Conservation (phyloP, 1,284 basidiomycete species). For the Ganoderma resinaceum region DNA sequence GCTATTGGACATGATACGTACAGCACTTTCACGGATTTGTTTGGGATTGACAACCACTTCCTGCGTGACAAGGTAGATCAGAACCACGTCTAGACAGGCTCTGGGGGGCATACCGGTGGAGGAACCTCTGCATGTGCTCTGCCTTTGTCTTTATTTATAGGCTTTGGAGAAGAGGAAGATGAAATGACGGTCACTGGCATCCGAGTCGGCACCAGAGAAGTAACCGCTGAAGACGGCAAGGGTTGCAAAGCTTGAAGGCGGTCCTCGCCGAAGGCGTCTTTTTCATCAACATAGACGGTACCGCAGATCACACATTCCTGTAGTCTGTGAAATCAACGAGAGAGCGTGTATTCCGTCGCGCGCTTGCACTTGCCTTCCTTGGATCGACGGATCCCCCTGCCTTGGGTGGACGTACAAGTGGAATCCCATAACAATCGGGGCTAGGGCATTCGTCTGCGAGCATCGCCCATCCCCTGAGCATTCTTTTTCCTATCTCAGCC, state of each 20-base stretch:
- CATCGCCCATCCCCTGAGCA: conserved; percentile 87
- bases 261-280: conserved; percentile 57
- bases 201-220: conserved; percentile 4
- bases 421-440: conserved; percentile 70
- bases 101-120: conserved; percentile 4
- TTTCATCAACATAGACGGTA: conserved; percentile 62
- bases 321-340: conserved; percentile 6
- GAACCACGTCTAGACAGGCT: neutral
- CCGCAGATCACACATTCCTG: conserved; percentile 85
- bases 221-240: conserved; percentile 12
- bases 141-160: conserved; percentile 19
- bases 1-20: conserved; percentile 5
- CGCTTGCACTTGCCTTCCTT: conserved; percentile 57
- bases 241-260: conserved; percentile 47
- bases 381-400: conserved; percentile 63
- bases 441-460: conserved; percentile 82
- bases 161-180: conserved; percentile 1
- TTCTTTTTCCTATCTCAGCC: conserved; percentile 74
- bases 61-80: neutral
- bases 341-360: neutral
- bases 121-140: conserved; percentile 7
- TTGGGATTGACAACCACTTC: neutral
- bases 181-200: neutral
- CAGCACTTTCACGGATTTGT: neutral
- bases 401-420: conserved; percentile 77